These are phyloP conservation scores for Talinum fruticosum DNA, from an alignment of 148 eudicot species.

Conservation along the genomic window DNA sequence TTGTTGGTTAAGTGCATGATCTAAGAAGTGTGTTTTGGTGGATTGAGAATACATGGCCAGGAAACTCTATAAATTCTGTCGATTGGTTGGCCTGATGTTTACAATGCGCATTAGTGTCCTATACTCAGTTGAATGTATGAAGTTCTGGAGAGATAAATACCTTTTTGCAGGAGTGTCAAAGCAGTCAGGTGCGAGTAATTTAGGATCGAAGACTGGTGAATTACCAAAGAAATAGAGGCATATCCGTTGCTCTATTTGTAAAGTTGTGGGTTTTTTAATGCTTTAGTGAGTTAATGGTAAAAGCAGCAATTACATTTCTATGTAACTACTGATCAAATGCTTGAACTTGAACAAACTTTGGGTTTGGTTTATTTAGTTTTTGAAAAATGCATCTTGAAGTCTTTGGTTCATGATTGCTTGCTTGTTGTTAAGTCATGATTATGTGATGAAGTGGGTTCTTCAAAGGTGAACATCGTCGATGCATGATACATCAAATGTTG, in stretches of 20 bases:
- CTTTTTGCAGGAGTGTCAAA: not conserved
- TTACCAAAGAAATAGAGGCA: not conserved
- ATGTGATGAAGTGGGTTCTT: not conserved
- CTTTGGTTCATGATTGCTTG: not conserved
- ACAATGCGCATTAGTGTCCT: not conserved
- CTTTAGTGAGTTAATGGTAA: not conserved
- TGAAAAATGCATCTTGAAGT: not conserved
- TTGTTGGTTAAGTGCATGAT: not conserved
- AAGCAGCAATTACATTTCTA: not conserved
- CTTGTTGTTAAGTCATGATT: no score
- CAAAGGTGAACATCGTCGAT: not conserved
- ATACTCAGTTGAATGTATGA: not conserved
- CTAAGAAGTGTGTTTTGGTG: not conserved
- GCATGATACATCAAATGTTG: no score
- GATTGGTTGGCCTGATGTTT: not conserved
- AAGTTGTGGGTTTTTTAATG: not conserved
- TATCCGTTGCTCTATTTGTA: not conserved
- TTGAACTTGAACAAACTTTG: not conserved
- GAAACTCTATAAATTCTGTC: constrained; percentile 1
- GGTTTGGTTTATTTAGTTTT: not conserved
- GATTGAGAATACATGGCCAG: not conserved
- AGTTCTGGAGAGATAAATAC: not conserved
- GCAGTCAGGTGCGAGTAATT: not conserved
- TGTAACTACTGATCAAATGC: not conserved
- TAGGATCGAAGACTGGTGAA: not conserved